Percentiles rank a stretch among this genome's conserved stretches.
Evolutionary conservation across 2,329 filamentous ascomycete genomes (phyloP).

Genomic region (Bipolaris oryzae): DNA sequence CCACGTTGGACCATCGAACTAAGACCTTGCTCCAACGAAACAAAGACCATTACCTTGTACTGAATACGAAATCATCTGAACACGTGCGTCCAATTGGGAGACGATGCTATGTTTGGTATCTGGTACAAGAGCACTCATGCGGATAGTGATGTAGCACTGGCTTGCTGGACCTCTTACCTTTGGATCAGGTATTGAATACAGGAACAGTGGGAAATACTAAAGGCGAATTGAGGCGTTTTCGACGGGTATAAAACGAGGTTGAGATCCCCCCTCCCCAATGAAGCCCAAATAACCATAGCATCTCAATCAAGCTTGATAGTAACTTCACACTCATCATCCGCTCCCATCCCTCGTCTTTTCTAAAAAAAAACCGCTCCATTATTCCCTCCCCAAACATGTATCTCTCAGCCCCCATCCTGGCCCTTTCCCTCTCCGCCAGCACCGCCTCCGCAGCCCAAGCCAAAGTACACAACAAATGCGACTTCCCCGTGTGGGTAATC

Average conservation of each 20-base stretch:
- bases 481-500: conserved; percentile 29
- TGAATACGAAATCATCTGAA: not conserved
- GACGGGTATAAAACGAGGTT: conserved; percentile 17
- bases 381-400: conserved; percentile 19
- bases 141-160: conserved; percentile 21
- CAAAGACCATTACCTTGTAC: conserved; percentile 1
- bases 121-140: conserved; percentile 19
- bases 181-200: not conserved
- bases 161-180: conserved; percentile 10
- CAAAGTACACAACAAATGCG: conserved; percentile 35
- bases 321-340: too few species aligned
- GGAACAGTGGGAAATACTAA: conserved; percentile 1
- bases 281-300: not conserved
- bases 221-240: not conserved
- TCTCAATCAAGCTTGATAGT: conserved; percentile 3
- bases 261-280: not conserved
- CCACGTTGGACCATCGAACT: conserved; percentile 8
- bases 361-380: not conserved
- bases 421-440: conserved; percentile 20
- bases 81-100: conserved; percentile 10
- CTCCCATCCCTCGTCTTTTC: too few species aligned
- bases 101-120: conserved; percentile 7
- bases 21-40: conserved; percentile 18
- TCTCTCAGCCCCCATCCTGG: conserved; percentile 19
- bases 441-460: conserved; percentile 21